Conservation (phyloP, 176 grass and related monocot species). For the Musa troglodytarum region DNA sequence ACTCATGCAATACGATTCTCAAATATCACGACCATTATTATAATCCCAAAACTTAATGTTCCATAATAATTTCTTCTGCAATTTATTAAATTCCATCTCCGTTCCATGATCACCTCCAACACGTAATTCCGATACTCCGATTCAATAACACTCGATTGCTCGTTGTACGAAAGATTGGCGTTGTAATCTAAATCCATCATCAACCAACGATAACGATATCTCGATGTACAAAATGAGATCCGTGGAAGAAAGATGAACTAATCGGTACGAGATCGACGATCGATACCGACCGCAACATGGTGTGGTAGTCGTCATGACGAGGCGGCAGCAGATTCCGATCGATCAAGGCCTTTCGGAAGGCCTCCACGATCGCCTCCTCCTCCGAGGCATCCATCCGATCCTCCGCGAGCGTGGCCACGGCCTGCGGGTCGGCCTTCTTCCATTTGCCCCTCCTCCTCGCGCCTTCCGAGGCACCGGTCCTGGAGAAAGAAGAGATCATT, state of each 20-base stretch:
- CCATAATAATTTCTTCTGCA: not conserved
- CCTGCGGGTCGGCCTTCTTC: not conserved
- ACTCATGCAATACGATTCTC: not conserved
- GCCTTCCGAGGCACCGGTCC: not conserved
- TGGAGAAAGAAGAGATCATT: not conserved
- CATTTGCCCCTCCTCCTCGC: not conserved
- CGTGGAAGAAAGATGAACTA: not conserved
- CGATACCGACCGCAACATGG: slow-evolving; percentile 26
- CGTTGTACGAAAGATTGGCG: no score
- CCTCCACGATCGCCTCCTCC: slow-evolving; percentile 13
- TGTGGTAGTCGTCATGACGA: slow-evolving; percentile 32
- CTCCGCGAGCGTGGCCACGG: not conserved
- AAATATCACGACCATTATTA: not conserved
- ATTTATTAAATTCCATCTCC: not conserved
- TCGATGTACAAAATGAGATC: not conserved
- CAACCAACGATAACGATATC: no score
- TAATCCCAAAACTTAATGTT: not conserved
- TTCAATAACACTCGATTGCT: no score
- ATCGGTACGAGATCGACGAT: not conserved
- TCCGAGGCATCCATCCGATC: not conserved
- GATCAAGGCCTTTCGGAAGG: slow-evolving; percentile 31
- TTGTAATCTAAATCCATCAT: no score
- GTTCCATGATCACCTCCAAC: not conserved
- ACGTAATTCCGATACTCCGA: no score
- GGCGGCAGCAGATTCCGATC: slow-evolving; percentile 23